phyloP scores from a whole-genome alignment of 345 rosid genomes.

The Arabis hirsuta region DNA sequence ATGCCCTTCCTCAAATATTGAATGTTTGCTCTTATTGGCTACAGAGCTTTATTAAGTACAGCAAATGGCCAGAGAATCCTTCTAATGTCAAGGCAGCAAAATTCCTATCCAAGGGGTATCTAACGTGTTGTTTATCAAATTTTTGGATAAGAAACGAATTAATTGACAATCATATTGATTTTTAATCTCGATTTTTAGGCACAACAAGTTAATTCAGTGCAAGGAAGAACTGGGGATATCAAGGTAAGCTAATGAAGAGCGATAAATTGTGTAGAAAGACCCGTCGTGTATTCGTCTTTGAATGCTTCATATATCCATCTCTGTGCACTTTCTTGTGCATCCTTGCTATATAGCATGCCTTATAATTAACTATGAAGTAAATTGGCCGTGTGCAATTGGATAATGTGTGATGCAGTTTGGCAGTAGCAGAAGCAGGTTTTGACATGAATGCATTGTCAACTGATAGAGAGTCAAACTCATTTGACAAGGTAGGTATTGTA shows the following conservation, averaged over 20 bases:
- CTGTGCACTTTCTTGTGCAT: constrained; percentile 3
- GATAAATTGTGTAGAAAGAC: constrained; percentile 2
- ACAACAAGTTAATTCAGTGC: constrained; percentile 73
- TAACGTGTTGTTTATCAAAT: constrained; percentile 15
- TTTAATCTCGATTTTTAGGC: constrained; percentile 56
- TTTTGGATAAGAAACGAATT: constrained; percentile 1
- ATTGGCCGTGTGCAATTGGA: constrained; percentile 14
- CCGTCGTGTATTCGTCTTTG: not conserved
- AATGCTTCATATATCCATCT: constrained; percentile 5
- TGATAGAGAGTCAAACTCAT: constrained; percentile 60
- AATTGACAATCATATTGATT: constrained; percentile 11
- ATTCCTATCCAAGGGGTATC: constrained; percentile 88
- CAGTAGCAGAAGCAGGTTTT: constrained; percentile 45
- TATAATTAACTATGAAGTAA: constrained; percentile 18
- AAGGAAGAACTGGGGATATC: constrained; percentile 66
- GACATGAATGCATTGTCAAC: constrained; percentile 48
- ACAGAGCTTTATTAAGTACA: constrained; percentile 91
- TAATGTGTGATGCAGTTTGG: constrained; percentile 57
- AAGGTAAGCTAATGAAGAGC: constrained; percentile 53
- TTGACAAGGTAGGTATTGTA: constrained; percentile 68
- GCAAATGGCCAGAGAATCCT: constrained; percentile 92
- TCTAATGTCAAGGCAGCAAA: constrained; percentile 85
- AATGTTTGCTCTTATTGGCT: constrained; percentile 94
- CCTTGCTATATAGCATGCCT: constrained; percentile 1
- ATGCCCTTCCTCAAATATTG: constrained; percentile 70